A percentile compares a stretch with the other conserved stretches of the same genome.
phyloP scores from a whole-genome alignment of 495 filamentous ascomycete genomes.

The Aspergillus mulundensis region DNA sequence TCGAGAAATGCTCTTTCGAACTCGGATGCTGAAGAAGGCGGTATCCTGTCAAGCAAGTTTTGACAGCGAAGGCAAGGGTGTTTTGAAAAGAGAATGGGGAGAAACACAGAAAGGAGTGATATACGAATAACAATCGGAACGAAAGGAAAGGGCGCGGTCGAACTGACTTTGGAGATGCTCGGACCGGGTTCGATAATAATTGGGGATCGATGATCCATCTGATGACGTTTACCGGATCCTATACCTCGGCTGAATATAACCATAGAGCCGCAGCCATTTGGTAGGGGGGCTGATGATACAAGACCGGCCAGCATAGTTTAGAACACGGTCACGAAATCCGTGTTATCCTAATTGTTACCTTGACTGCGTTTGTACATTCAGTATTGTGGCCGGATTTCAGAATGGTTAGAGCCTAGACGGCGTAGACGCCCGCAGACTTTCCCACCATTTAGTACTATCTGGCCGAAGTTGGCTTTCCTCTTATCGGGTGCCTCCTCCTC shows the following conservation, averaged over 20 bases:
- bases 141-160: slow-evolving; percentile 1
- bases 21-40: neutral
- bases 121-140: slow-evolving; percentile 10
- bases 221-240: slow-evolving; percentile 46
- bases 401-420: too few relatives aligned
- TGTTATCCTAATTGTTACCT: too few relatives aligned
- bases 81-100: slow-evolving; percentile 2
- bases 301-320: too few relatives aligned
- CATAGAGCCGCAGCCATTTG: neutral
- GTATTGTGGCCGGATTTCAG: too few relatives aligned
- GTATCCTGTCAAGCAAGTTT: neutral
- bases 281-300: too few relatives aligned
- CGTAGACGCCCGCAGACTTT: too few relatives aligned
- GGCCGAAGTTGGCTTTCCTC: neutral
- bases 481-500: neutral
- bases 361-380: too few relatives aligned
- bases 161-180: slow-evolving; percentile 25
- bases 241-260: slow-evolving; percentile 35
- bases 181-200: slow-evolving; percentile 27
- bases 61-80: neutral
- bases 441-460: neutral
- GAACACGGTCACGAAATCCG: too few relatives aligned
- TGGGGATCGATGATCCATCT: slow-evolving; percentile 22
- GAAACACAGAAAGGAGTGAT: slow-evolving; percentile 12
- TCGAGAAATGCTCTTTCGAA: neutral